Evolutionary conservation across 2,329 filamentous ascomycete genomes (phyloP).

Genomic region (Fusarium brevicatenulatum): DNA sequence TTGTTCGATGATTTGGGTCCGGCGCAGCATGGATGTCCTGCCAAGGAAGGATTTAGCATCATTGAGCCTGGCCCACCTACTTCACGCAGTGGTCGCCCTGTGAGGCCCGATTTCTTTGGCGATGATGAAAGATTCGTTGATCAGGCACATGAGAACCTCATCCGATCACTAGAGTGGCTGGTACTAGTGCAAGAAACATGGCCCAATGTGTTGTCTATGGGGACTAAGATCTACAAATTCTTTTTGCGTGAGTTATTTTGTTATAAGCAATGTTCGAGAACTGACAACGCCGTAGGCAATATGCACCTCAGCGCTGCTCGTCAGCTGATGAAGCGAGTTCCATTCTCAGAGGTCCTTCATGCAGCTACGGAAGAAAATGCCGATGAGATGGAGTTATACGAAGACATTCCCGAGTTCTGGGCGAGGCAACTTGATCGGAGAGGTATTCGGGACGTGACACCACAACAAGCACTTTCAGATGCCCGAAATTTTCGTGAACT

Average conservation of each 20-base stretch:
- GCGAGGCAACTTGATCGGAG: constrained; percentile 50
- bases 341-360: constrained; percentile 60
- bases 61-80: constrained; percentile 53
- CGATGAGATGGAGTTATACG: constrained; percentile 51
- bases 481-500: constrained; percentile 74
- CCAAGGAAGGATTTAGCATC: constrained; percentile 61
- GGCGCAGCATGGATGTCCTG: constrained; percentile 46
- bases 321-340: constrained; percentile 61
- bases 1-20: constrained; percentile 61
- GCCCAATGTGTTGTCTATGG: constrained; percentile 74
- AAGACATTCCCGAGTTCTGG: constrained; percentile 54
- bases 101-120: constrained; percentile 77
- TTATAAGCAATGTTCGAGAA: background rate
- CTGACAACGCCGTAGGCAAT: constrained; percentile 52
- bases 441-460: constrained; percentile 50
- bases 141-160: constrained; percentile 74
- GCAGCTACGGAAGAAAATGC: constrained; percentile 52
- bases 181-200: constrained; percentile 77
- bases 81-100: constrained; percentile 64
- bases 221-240: constrained; percentile 80
- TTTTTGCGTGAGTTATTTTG: constrained; percentile 76
- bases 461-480: constrained; percentile 60
- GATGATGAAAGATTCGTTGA: constrained; percentile 65
- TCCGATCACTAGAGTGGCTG: constrained; percentile 87
- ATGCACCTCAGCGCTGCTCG: constrained; percentile 66